Base-by-base conservation (phyloP, 1,284 basidiomycete genomes). In the Malassezia yamatoensis region DNA sequence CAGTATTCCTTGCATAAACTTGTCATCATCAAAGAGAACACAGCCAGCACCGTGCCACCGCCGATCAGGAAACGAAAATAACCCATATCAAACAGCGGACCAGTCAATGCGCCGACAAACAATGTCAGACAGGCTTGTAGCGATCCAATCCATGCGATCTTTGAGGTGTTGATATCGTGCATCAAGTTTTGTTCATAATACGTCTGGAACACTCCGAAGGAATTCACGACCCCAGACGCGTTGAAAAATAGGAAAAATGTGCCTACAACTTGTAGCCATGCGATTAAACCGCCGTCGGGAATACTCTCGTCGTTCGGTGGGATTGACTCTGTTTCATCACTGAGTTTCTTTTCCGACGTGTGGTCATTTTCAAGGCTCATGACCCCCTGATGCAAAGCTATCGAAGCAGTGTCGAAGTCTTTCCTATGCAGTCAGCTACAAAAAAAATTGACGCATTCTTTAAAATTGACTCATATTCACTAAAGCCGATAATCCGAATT, bases 11-110 rank as follows among this genome's bases (percentile, higher is more conserved):
- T 60, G 24, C 55, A 65, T 3, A 70, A 49, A 34, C 63, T 66
- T 38, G 62, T 46, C 66, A 70, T 64, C 66, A 70, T 68, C 50
- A 61, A 48, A 5, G 45, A 54, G 15, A 67, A 54, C 49, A 60
- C 58, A 20, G 65, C 37, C 16, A 66, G 36, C 0, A 61, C 38
- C 33, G 61, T 54, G 21, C 64, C 64, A 2, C 51, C 18, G 4
- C 45, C 29, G 29, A 59, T 56, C 10, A 67, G 41, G 1, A n/a
- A 11, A 3, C 40, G 46, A 18, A 43, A 43, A 32, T 36, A 54
- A 9, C 53, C 53, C 47, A 44, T 44, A 32, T 67, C 65, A 38
- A 65, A 67, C 4, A 67, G 54, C n/a, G 60, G 56, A 16, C 65
- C 65, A 0, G 47, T 49, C 29, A 49, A 29, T 16, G 16, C 35